These are phyloP conservation scores for Suhomyces sp. DNA, from an alignment of 805 yeast genomes.

Conservation along the genomic window DNA sequence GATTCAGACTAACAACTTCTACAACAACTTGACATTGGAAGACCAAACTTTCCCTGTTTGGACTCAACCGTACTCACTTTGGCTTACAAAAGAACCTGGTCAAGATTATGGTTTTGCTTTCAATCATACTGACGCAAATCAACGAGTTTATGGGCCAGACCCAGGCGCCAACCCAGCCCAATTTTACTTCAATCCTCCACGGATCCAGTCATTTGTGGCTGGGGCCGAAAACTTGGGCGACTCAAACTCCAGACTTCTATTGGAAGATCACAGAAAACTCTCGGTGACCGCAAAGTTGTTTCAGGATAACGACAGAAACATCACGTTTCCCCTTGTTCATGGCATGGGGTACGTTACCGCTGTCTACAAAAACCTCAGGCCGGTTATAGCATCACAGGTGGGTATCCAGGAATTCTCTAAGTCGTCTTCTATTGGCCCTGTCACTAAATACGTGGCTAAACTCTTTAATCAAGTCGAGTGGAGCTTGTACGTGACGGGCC, in stretches of 20 bases:
- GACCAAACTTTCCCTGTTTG: slow-evolving; percentile 68
- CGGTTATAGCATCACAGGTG: slow-evolving; percentile 51
- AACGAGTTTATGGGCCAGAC: slow-evolving; percentile 70
- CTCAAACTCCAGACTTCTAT: slow-evolving; percentile 15
- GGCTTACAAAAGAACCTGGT: slow-evolving; percentile 51
- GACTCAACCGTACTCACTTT: slow-evolving; percentile 79
- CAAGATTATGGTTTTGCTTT: slow-evolving; percentile 62
- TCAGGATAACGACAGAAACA: slow-evolving; percentile 8
- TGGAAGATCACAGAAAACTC: slow-evolving; percentile 28
- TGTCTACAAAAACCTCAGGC: slow-evolving; percentile 22
- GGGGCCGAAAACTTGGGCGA: slow-evolving; percentile 27
- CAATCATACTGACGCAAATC: slow-evolving; percentile 56
- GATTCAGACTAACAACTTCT: slow-evolving; percentile 75
- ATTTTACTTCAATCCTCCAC: slow-evolving; percentile 67
- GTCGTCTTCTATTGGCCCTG: slow-evolving; percentile 23
- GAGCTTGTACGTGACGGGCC: slow-evolving; percentile 59
- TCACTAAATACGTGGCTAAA: slow-evolving; percentile 51
- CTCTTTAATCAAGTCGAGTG: slow-evolving; percentile 59
- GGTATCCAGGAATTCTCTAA: slow-evolving; percentile 56
- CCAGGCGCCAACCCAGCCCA: slow-evolving; percentile 49
- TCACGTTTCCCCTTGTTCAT: slow-evolving; percentile 59
- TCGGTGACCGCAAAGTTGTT: slow-evolving; percentile 26
- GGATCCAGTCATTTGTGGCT: slow-evolving; percentile 55
- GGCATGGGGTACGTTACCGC: slow-evolving; percentile 85
- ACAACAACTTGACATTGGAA: slow-evolving; percentile 66